Percentiles rank a stretch among this genome's conserved stretches.
These are phyloP conservation scores for Exophiala phaeomuriformis DNA, from an alignment of 2,329 filamentous ascomycete species.

Conservation along the genomic window DNA sequence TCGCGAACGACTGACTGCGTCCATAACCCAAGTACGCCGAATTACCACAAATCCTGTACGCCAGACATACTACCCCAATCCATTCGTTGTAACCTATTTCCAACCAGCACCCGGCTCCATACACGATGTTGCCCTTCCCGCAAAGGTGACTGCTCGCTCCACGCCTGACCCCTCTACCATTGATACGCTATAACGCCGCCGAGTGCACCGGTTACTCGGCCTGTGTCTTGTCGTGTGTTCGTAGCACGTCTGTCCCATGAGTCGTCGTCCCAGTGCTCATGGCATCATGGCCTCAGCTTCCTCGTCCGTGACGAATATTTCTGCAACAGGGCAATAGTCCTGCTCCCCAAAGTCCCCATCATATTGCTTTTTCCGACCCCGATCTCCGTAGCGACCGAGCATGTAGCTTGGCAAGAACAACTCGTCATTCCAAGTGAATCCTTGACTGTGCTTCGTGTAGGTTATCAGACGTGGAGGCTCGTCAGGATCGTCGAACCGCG, in stretches of 20 bases:
- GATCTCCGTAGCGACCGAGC: constrained; percentile 24
- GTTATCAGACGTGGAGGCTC: constrained; percentile 27
- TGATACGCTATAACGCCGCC: not conserved
- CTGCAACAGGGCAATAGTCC: constrained; percentile 25
- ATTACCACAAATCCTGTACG: not conserved
- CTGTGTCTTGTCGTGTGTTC: not conserved
- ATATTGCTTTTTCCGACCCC: constrained; percentile 25
- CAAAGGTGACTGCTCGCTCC: not conserved
- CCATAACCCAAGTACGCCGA: not conserved
- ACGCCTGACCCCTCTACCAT: not conserved
- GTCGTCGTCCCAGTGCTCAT: not conserved
- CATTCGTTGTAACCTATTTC: not conserved
- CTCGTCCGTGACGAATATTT: constrained; percentile 29
- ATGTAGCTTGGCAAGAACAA: constrained; percentile 28
- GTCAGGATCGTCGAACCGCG: constrained; percentile 23
- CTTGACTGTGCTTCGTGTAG: constrained; percentile 27
- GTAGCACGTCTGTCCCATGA: not conserved
- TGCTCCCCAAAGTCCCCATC: constrained; percentile 27
- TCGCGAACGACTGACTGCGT: not conserved
- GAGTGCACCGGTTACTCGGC: not conserved
- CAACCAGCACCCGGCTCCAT: not conserved
- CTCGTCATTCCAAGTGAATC: constrained; percentile 29
- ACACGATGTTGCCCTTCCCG: not conserved
- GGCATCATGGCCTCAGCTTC: constrained; percentile 26
- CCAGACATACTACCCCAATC: not conserved